Evolutionary conservation across 345 rosid genomes (phyloP).

Genomic region (Gynandropsis gynandra): DNA sequence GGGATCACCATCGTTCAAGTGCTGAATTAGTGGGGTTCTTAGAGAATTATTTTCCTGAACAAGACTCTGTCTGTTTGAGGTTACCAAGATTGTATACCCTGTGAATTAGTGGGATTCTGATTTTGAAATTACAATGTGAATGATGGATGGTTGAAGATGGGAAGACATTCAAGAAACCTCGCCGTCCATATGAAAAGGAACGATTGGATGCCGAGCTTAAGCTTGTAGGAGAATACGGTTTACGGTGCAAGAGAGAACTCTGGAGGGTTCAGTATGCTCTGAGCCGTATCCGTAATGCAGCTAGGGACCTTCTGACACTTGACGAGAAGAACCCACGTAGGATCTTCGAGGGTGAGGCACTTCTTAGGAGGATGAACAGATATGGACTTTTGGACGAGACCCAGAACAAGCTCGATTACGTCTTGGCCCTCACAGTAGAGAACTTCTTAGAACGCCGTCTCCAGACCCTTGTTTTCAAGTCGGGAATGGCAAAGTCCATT

Average conservation of each 20-base stretch:
- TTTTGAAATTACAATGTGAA: too few species aligned
- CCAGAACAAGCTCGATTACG: constrained; percentile 62
- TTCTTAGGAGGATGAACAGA: constrained; percentile 48
- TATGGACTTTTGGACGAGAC: constrained; percentile 47
- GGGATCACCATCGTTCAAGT: too few species aligned
- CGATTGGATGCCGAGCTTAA: constrained; percentile 54
- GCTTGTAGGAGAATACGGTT: constrained; percentile 61
- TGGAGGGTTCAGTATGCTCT: constrained; percentile 58
- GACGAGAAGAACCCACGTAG: constrained; percentile 55
- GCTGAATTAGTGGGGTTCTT: too few species aligned
- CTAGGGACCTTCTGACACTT: constrained; percentile 51
- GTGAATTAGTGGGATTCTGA: too few species aligned
- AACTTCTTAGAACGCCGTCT: constrained; percentile 41
- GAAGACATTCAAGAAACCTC: constrained; percentile 39
- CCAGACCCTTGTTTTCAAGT: constrained; percentile 37
- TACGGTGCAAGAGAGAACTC: constrained; percentile 49
- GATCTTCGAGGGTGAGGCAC: constrained; percentile 59
- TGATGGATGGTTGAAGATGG: too few species aligned
- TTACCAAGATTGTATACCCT: too few species aligned
- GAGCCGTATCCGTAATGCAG: constrained; percentile 54
- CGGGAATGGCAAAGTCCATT: constrained; percentile 62
- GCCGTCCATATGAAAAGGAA: constrained; percentile 48
- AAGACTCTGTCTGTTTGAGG: too few species aligned
- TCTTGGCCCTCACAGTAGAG: constrained; percentile 49
- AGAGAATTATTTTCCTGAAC: too few species aligned